These are phyloP conservation scores for Lasiodiplodia citricola DNA, from an alignment of 2,329 filamentous ascomycete species.

Conservation along the genomic window DNA sequence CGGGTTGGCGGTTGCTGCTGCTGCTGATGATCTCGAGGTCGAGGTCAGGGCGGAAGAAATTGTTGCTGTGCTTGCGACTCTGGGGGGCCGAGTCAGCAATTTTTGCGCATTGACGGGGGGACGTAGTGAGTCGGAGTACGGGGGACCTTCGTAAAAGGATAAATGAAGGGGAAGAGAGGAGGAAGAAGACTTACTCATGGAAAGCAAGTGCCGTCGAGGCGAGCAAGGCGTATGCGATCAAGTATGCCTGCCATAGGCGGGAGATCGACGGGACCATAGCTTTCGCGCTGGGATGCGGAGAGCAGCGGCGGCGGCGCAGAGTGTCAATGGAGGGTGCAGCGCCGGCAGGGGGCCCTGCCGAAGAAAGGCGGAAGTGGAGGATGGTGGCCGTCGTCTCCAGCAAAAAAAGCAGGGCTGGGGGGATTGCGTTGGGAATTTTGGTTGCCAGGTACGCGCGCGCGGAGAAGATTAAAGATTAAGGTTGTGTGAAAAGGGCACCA, in stretches of 20 bases:
- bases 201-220: not conserved
- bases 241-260: not conserved
- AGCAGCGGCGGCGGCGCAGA: not conserved
- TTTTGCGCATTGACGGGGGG: too few relatives aligned
- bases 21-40: not conserved
- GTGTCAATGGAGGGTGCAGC: not conserved
- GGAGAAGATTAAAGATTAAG: not conserved
- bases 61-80: not conserved
- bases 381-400: too few relatives aligned
- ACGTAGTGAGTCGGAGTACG: too few relatives aligned
- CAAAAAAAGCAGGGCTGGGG: too few relatives aligned
- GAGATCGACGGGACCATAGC: not conserved
- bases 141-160: not conserved
- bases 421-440: not conserved
- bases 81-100: not conserved
- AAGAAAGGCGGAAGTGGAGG: not conserved
- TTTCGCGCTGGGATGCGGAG: not conserved
- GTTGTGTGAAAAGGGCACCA: not conserved
- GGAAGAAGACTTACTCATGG: not conserved
- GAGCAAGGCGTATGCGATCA: not conserved
- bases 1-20: too few relatives aligned
- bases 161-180: not conserved
- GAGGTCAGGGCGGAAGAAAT: not conserved
- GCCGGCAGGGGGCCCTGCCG: not conserved
- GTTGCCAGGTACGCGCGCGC: not conserved